Evolutionary conservation across 2,329 filamentous ascomycete genomes (phyloP).

Genomic region (Fusarium metavorans): DNA sequence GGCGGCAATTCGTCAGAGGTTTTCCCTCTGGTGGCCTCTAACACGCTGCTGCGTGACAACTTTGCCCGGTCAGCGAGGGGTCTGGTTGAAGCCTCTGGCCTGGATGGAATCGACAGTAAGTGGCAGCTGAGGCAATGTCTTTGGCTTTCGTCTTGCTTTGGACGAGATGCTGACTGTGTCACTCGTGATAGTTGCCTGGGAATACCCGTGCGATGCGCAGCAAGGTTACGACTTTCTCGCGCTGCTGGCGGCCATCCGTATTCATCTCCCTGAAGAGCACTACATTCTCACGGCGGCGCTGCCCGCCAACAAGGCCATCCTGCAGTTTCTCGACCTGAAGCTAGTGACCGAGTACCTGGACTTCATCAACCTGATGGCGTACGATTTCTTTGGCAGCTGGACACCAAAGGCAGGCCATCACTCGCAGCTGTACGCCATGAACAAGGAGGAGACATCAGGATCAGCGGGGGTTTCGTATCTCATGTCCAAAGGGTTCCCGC

Average conservation of each 20-base stretch:
- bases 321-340: slow-evolving; percentile 77
- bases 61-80: slow-evolving; percentile 77
- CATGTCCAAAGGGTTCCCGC: slow-evolving; percentile 73
- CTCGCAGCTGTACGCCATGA: slow-evolving; percentile 76
- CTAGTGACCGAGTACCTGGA: slow-evolving; percentile 75
- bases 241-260: slow-evolving; percentile 74
- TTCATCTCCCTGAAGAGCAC: slow-evolving; percentile 74
- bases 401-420: slow-evolving; percentile 77
- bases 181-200: slow-evolving; percentile 76
- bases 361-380: slow-evolving; percentile 82
- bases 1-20: slow-evolving; percentile 74
- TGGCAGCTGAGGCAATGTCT: slow-evolving; percentile 18
- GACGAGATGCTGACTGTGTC: slow-evolving; percentile 20
- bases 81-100: slow-evolving; percentile 76
- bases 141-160: background rate
- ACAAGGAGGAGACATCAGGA: slow-evolving; percentile 72
- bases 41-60: slow-evolving; percentile 70
- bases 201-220: slow-evolving; percentile 74
- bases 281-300: slow-evolving; percentile 80
- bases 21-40: slow-evolving; percentile 76
- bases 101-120: slow-evolving; percentile 75
- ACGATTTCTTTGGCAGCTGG: slow-evolving; percentile 83
- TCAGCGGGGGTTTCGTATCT: slow-evolving; percentile 75
- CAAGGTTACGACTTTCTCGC: slow-evolving; percentile 79
- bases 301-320: slow-evolving; percentile 73